Conservation (phyloP, 805 yeast genomes). For the Helenozyma rhizophorensis region DNA sequence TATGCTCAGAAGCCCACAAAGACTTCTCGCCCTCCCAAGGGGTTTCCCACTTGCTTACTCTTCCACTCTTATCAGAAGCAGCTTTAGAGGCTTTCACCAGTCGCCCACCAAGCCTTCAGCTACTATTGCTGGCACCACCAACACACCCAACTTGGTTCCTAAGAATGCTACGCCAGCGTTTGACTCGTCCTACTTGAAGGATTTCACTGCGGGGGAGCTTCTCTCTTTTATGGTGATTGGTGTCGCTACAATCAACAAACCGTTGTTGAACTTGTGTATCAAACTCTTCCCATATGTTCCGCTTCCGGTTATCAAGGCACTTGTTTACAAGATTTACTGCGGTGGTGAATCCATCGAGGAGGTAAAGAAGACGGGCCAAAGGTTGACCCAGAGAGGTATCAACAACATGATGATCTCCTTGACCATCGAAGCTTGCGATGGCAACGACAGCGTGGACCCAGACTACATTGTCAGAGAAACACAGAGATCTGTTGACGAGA, state of each 20-base stretch:
- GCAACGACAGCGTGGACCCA: constrained; percentile 59
- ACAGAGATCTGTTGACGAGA: constrained; percentile 58
- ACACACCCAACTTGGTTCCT: constrained; percentile 8
- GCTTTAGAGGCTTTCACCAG: constrained; percentile 7
- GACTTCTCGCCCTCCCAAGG: constrained; percentile 1
- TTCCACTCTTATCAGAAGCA: background rate
- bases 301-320: constrained; percentile 57
- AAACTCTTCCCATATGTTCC: constrained; percentile 74
- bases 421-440: constrained; percentile 91
- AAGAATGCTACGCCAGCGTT: constrained; percentile 7
- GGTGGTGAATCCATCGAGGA: constrained; percentile 81
- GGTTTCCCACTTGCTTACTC: constrained; percentile 2
- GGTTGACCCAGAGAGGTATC: constrained; percentile 68
- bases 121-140: constrained; percentile 4
- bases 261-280: constrained; percentile 57
- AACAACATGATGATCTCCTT: constrained; percentile 93
- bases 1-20: constrained; percentile 3
- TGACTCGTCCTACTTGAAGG: constrained; percentile 26
- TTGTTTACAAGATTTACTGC: constrained; percentile 80
- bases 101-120: constrained; percentile 10
- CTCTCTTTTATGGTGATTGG: constrained; percentile 68
- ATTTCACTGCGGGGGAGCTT: constrained; percentile 51
- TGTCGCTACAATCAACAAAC: constrained; percentile 59
- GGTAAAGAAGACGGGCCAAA: constrained; percentile 65
- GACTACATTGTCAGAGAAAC: constrained; percentile 60